These are phyloP conservation scores for Fusarium camptoceras DNA, from an alignment of 2,329 filamentous ascomycete species.

Conservation along the genomic window DNA sequence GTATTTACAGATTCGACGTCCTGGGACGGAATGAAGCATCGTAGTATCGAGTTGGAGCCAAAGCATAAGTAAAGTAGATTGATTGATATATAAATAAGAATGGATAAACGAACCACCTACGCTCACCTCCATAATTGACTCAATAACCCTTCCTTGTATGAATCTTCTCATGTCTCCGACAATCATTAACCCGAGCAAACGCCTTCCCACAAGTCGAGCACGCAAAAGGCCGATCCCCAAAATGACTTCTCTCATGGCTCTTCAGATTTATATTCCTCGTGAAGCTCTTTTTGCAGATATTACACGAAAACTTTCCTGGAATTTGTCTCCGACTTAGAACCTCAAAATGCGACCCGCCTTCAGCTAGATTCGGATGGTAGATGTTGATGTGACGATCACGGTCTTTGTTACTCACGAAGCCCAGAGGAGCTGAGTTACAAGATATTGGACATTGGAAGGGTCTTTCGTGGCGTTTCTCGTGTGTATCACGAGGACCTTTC, in stretches of 20 bases:
- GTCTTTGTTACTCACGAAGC: constrained; percentile 1
- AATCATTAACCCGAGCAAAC: constrained; percentile 3
- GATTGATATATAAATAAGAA: background rate
- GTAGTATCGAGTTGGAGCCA: background rate
- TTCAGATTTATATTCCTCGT: constrained; percentile 4
- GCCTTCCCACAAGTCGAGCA: background rate
- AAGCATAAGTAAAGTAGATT: background rate
- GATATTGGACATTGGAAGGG: background rate
- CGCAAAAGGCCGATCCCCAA: background rate
- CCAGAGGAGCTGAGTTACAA: constrained; percentile 1
- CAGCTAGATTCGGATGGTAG: background rate
- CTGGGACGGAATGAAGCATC: accelerated
- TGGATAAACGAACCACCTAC: no score
- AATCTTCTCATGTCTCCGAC: constrained; percentile 24
- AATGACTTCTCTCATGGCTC: constrained; percentile 7
- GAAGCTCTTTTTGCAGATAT: background rate
- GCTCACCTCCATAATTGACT: no score
- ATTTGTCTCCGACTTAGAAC: background rate
- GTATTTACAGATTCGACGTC: accelerated
- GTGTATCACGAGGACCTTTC: accelerated
- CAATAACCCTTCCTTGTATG: background rate
- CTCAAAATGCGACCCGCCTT: accelerated
- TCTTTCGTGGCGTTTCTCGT: constrained; percentile 6
- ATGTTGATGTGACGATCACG: background rate
- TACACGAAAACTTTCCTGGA: background rate